These are phyloP conservation scores for Mimosa bimucronata DNA, from an alignment of 306 rosid genomes.

Conservation along the genomic window DNA sequence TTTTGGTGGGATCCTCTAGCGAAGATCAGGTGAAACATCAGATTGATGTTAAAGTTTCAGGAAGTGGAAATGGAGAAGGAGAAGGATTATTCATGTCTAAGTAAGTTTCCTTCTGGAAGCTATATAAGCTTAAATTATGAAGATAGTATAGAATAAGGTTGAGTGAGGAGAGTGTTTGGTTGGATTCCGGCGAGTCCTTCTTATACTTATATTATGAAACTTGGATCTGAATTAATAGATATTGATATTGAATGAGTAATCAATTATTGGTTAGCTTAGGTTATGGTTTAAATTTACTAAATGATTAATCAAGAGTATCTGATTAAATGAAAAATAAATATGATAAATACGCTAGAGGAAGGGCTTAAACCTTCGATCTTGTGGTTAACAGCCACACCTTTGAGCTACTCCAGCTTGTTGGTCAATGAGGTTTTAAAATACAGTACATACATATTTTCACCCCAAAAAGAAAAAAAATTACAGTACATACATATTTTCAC, in stretches of 20 bases:
- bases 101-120: not conserved
- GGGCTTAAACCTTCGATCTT: slow-evolving; percentile 47
- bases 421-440: too few species aligned
- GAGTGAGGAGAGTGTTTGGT: not conserved
- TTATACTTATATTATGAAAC: not conserved
- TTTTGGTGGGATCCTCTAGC: slow-evolving; percentile 56
- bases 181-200: not conserved
- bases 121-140: not conserved
- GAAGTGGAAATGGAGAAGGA: slow-evolving; percentile 1
- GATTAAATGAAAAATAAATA: not conserved
- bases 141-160: not conserved
- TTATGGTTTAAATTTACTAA: too few species aligned
- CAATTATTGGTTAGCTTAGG: too few species aligned
- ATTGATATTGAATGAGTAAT: not conserved
- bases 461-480: too few species aligned
- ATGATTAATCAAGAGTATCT: too few species aligned
- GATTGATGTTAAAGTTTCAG: slow-evolving; percentile 46
- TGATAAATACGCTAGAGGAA: slow-evolving; percentile 37
- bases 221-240: not conserved
- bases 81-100: slow-evolving; percentile 1
- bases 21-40: slow-evolving; percentile 60
- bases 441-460: too few species aligned
- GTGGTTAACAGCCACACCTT: slow-evolving; percentile 40
- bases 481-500: too few species aligned
- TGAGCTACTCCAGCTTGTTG: slow-evolving; percentile 9